Conservation (phyloP, 139 green algal species). For the Helicosporidium sp. region DNA sequence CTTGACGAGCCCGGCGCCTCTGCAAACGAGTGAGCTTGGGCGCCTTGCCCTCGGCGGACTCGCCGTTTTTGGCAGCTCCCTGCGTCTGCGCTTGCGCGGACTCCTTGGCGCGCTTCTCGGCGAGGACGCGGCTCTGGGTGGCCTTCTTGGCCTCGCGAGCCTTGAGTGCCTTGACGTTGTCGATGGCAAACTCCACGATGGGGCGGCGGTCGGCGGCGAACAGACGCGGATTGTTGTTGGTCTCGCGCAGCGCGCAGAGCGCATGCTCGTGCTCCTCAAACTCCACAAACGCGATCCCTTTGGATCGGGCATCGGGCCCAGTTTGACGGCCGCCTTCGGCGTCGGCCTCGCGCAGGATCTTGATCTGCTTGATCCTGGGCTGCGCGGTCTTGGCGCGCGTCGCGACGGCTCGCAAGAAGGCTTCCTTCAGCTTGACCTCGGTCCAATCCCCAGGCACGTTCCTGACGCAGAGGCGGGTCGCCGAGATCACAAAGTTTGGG, state of each 20-base stretch:
- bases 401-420: constrained; percentile 40
- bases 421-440: constrained; percentile 36
- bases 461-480: constrained; percentile 56
- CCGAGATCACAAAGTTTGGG: constrained; percentile 77
- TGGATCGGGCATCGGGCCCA: constrained; percentile 16
- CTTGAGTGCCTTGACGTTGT: constrained; percentile 49
- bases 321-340: no score
- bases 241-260: constrained; percentile 62
- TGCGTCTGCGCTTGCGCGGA: neutral
- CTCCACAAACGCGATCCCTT: constrained; percentile 78
- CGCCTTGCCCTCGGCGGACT: constrained; percentile 2
- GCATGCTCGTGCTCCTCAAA: constrained; percentile 72
- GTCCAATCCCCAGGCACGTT: constrained; percentile 57
- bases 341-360: constrained; percentile 62
- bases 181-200: constrained; percentile 78
- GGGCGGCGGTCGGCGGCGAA: constrained; percentile 26
- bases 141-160: constrained; percentile 7
- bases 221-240: constrained; percentile 83
- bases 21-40: no score
- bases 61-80: neutral
- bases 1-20: no score
- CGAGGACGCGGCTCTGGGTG: no score
- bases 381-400: constrained; percentile 52
- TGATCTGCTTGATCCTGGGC: constrained; percentile 57
- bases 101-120: no score